Evolutionary conservation across 1,284 basidiomycete species (phyloP).

Genomic region (Mrakiaceae sp.): DNA sequence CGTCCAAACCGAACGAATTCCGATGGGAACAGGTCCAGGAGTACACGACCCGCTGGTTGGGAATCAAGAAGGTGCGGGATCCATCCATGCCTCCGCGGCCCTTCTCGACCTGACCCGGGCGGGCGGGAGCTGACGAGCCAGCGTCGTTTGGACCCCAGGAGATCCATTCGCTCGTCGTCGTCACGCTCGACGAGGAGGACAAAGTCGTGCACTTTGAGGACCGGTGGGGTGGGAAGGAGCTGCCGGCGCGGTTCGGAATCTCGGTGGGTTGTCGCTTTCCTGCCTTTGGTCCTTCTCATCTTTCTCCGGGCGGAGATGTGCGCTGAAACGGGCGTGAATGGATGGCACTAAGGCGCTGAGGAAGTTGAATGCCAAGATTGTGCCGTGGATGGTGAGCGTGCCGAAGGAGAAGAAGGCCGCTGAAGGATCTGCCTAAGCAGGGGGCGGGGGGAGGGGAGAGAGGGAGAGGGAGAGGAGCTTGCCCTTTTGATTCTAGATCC

Average conservation of each 20-base stretch:
- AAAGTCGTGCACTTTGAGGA: conserved; percentile 51
- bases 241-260: conserved; percentile 42
- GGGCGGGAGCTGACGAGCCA: too few species aligned
- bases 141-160: too few species aligned
- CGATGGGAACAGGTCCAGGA: conserved; percentile 51
- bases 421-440: too few species aligned
- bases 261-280: conserved; percentile 20
- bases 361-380: conserved; percentile 41
- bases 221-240: conserved; percentile 50
- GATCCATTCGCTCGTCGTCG: conserved; percentile 49
- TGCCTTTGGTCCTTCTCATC: not conserved
- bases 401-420: conserved; percentile 5
- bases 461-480: too few species aligned
- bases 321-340: too few species aligned
- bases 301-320: not conserved
- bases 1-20: conserved; percentile 42
- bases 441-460: too few species aligned
- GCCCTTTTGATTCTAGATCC: too few species aligned
- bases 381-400: conserved; percentile 31
- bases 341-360: conserved; percentile 34
- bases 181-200: conserved; percentile 52
- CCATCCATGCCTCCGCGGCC: too few species aligned
- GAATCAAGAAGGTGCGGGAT: conserved; percentile 39
- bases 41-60: conserved; percentile 46
- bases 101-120: too few species aligned